These are phyloP conservation scores for Colletotrichum cordylinicola DNA, from an alignment of 2,329 filamentous ascomycete species.

Conservation along the genomic window DNA sequence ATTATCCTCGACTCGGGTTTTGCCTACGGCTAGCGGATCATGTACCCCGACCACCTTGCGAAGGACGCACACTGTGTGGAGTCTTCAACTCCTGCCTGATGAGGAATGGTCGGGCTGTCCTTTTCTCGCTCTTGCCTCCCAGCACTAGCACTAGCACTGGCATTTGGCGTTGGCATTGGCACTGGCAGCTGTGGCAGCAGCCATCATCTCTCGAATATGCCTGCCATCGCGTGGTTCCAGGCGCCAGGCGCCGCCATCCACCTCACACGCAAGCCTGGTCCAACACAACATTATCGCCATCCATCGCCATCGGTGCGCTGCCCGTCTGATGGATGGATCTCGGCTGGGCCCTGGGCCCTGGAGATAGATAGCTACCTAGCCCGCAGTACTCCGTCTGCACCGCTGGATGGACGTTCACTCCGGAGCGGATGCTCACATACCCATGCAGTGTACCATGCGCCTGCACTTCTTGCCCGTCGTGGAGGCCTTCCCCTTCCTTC, in stretches of 20 bases:
- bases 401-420: neutral
- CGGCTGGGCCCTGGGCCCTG: neutral
- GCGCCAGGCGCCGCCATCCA: neutral
- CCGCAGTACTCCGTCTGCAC: neutral
- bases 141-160: neutral
- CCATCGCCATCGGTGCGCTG: neutral
- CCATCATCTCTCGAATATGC: neutral
- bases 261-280: neutral
- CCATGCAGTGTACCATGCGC: neutral
- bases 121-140: neutral
- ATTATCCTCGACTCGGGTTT: neutral
- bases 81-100: neutral
- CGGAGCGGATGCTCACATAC: neutral
- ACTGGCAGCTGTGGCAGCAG: neutral
- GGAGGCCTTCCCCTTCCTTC: slow-evolving; percentile 3
- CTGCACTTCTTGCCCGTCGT: neutral
- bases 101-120: neutral
- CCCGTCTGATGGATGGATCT: neutral
- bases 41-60: neutral
- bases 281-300: neutral
- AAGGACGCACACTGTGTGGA: neutral
- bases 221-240: neutral
- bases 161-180: neutral
- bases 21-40: slow-evolving; percentile 10
- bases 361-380: neutral